A percentile compares a stretch with the other conserved stretches of the same genome.
phyloP scores from a whole-genome alignment of 2,329 filamentous ascomycete species.

The Trichoderma asperellum region DNA sequence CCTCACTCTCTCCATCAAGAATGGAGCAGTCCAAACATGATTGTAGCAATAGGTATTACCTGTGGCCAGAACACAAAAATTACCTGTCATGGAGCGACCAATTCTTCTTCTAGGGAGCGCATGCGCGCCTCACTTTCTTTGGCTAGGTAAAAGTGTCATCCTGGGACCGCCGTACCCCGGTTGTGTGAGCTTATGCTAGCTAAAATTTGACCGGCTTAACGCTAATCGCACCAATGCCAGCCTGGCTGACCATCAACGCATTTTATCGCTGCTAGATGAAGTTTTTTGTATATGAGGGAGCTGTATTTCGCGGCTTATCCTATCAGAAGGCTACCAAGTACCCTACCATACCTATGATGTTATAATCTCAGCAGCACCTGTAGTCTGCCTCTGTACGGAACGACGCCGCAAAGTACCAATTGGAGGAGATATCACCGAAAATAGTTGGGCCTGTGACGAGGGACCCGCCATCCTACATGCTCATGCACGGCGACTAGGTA shows the following conservation, averaged over 20 bases:
- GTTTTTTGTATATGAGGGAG: not conserved
- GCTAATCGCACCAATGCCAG: slow-evolving; percentile 23
- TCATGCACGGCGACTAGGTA: not conserved
- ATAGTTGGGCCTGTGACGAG: slow-evolving; percentile 13
- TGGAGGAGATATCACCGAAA: slow-evolving; percentile 26
- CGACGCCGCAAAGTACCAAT: not conserved
- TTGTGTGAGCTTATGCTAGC: slow-evolving; percentile 14
- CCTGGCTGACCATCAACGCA: not conserved
- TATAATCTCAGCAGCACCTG: not conserved
- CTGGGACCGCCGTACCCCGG: slow-evolving; percentile 15
- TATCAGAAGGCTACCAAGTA: not conserved
- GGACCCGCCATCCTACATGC: slow-evolving; percentile 19
- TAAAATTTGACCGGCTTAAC: not conserved
- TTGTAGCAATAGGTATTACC: not conserved
- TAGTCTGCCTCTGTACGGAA: not conserved
- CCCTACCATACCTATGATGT: not conserved
- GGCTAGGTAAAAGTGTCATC: slow-evolving; percentile 17
- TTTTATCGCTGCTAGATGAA: not conserved
- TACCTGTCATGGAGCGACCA: not conserved
- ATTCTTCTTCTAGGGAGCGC: slow-evolving; percentile 7
- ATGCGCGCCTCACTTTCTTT: slow-evolving; percentile 4
- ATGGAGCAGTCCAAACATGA: not conserved
- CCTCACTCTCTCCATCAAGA: not conserved
- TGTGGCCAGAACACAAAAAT: not conserved
- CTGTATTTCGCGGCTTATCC: not conserved